Evolutionary conservation across 495 filamentous ascomycete genomes (phyloP), one percentile per base, ranked within the genome.

Genomic region (Talaromyces ruber): DNA sequence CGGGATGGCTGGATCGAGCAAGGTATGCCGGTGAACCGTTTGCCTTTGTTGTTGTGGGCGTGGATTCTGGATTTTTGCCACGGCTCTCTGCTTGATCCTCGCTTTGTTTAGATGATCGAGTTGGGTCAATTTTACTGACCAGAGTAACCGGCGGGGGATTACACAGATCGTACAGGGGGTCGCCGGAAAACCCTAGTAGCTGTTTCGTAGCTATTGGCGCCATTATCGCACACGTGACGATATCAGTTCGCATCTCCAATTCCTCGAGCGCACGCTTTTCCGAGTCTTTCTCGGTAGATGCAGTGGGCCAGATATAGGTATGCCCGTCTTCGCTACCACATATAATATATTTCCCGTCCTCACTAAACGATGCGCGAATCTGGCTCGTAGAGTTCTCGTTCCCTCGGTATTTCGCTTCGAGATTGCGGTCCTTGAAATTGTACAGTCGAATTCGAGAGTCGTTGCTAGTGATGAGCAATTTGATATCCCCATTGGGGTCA

Each of bases 401-500:
- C 5, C 93, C 95, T 66, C 91, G 92, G 66, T 96, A 90, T 69
- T 98, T 99, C 62, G 89, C 81, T 63, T 97, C 90, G 2, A 98
- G 76, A 9, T 79, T 82, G 67, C 95, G 93, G 67, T 94, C 90
- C 22, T 85, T 81, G 64, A 96, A 77, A 72, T 90, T 92, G 74
- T 98, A 98, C 25, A 97, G 79, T 4, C 94, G 84, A n/a, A 98
- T 85, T 6, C 95, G 86, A 3, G 92, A 97, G 69, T 99, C 94
- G 66, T 97, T 98, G 67, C 92, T 97, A 0, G 92, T 96, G 59
- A 99, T 86, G 14, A 99, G 77, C 24, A 99, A 71, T 68, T 94
- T 96, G 43, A 92, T 81, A 39, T 93, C 90, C 0, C 86, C 86
- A 12, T 85, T 84, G n/a, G 76, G 76, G 64, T 84, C 80, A 50